Percentiles rank a stretch among this genome's conserved stretches.
These are phyloP conservation scores for Penicillium fimorum DNA, from an alignment of 495 filamentous ascomycete species.

Conservation along the genomic window DNA sequence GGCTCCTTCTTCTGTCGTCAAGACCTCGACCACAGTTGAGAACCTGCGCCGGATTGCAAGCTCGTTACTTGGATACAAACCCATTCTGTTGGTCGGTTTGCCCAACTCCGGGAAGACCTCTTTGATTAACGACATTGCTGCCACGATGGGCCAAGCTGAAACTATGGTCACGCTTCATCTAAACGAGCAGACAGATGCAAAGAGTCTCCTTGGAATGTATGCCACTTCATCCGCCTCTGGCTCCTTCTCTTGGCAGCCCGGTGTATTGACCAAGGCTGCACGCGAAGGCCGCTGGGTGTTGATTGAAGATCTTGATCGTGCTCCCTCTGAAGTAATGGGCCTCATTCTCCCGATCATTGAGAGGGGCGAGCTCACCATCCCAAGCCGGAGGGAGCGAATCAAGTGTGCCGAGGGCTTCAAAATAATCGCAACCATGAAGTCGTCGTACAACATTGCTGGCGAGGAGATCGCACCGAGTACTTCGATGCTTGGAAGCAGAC, in stretches of 20 bases:
- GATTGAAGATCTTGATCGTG: constrained; percentile 94
- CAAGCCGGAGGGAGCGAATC: constrained; percentile 80
- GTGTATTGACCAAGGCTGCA: constrained; percentile 89
- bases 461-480: constrained; percentile 55
- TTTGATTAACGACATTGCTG: constrained; percentile 77
- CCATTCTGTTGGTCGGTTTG: constrained; percentile 77
- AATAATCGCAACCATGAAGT: constrained; percentile 87
- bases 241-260: constrained; percentile 88
- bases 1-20: constrained; percentile 56
- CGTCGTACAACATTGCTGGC: constrained; percentile 66
- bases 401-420: constrained; percentile 79
- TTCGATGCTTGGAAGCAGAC: constrained; percentile 70
- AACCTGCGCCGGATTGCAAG: constrained; percentile 69
- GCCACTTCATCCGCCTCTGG: constrained; percentile 79
- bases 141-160: constrained; percentile 65
- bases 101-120: constrained; percentile 90
- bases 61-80: constrained; percentile 60
- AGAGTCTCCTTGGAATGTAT: constrained; percentile 91
- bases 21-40: constrained; percentile 64
- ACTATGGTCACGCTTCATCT: constrained; percentile 89
- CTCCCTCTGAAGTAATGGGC: constrained; percentile 92
- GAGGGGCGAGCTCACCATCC: constrained; percentile 78
- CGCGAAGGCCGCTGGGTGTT: constrained; percentile 92
- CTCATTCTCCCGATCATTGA: constrained; percentile 89
- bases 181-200: constrained; percentile 96